These are phyloP conservation scores for Metarhizium humberi DNA, from an alignment of 2,329 filamentous ascomycete species.

Conservation along the genomic window DNA sequence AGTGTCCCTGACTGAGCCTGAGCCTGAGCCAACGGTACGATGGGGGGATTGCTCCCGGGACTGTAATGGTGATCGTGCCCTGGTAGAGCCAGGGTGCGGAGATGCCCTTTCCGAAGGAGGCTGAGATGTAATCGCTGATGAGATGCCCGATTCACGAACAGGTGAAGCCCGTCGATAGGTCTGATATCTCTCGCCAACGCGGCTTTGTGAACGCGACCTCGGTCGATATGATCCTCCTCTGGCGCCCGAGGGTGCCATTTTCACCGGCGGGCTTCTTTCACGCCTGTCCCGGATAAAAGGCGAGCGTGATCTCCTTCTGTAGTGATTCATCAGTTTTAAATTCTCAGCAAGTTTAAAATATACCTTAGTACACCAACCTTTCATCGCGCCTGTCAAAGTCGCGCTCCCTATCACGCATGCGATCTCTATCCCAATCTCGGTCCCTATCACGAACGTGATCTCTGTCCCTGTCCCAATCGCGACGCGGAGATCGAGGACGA, in stretches of 20 bases:
- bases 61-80: constrained; percentile 36
- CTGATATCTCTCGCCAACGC: constrained; percentile 35
- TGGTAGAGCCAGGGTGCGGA: constrained; percentile 38
- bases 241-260: constrained; percentile 18
- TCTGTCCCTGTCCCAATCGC: constrained; percentile 26
- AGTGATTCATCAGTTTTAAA: constrained; percentile 10
- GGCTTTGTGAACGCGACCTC: constrained; percentile 42
- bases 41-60: constrained; percentile 32
- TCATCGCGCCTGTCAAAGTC: constrained; percentile 33
- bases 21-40: constrained; percentile 13
- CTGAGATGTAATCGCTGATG: constrained; percentile 41
- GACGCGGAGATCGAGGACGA: constrained; percentile 26
- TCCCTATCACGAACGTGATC: constrained; percentile 23
- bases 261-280: constrained; percentile 21
- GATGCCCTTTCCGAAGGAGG: constrained; percentile 42
- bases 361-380: constrained; percentile 15
- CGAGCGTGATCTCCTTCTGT: constrained; percentile 45
- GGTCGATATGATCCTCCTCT: constrained; percentile 39
- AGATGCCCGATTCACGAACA: constrained; percentile 37
- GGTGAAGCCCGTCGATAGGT: constrained; percentile 39
- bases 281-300: constrained; percentile 39
- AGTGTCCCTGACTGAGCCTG: constrained; percentile 17
- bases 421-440: constrained; percentile 20
- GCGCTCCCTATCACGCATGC: constrained; percentile 20
- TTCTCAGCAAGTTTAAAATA: background rate